phyloP scores from a whole-genome alignment of 208 protist genomes.

The Crithidia sp. region DNA sequence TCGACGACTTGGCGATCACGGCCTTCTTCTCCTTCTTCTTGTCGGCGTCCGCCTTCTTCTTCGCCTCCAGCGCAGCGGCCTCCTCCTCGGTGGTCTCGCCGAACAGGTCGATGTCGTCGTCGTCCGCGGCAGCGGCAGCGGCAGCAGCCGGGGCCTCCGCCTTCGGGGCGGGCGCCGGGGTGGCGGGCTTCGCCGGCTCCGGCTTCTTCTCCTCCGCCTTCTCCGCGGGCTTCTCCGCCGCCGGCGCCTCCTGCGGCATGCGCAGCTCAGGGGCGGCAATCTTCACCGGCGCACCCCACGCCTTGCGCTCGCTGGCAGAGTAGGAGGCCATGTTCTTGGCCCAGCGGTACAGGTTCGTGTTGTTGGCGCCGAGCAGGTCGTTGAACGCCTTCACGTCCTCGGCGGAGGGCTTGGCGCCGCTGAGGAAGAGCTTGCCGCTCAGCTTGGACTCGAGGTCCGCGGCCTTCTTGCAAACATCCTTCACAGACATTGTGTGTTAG shows the following conservation, averaged over 20 bases:
- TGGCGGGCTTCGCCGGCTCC: conserved; percentile 14
- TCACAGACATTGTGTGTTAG: conserved; percentile 49
- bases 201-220: conserved; percentile 24
- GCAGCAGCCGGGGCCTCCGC: conserved; percentile 1
- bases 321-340: conserved; percentile 78
- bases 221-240: conserved; percentile 27
- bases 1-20: conserved; percentile 85
- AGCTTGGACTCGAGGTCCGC: conserved; percentile 59
- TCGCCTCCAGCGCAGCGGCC: conserved; percentile 59
- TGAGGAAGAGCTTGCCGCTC: conserved; percentile 66
- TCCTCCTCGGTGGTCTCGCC: conserved; percentile 59
- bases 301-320: conserved; percentile 57
- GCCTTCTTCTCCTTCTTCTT: conserved; percentile 78
- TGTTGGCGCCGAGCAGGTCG: conserved; percentile 61
- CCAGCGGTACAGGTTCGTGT: conserved; percentile 70
- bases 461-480: conserved; percentile 65
- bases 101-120: conserved; percentile 36
- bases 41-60: conserved; percentile 58
- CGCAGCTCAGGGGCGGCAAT: conserved; percentile 42
- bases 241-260: conserved; percentile 16
- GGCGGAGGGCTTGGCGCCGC: conserved; percentile 62
- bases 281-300: conserved; percentile 63
- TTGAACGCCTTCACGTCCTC: conserved; percentile 79
- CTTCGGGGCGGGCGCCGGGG: conserved; percentile 12
- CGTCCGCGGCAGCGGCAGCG: conserved; percentile 8